Conservation (phyloP, 768 basidiomycete genomes). For the Rhodotorula graminis region DNA sequence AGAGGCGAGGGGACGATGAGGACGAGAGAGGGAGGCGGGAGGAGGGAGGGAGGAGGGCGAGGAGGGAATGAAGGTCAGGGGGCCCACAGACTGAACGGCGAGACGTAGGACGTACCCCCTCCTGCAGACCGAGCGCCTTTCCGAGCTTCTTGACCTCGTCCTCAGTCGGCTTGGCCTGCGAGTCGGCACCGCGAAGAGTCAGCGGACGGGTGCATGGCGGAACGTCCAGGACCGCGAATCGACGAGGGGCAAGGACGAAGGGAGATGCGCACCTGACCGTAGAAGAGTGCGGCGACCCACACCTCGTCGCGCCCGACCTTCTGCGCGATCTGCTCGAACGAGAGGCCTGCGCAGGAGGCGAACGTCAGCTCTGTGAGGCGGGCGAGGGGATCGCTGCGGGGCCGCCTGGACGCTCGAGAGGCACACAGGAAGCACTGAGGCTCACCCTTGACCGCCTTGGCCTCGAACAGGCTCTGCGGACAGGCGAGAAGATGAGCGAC, state of each 20-base stretch:
- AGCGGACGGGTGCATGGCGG: too few relatives aligned
- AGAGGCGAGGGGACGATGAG: too few relatives aligned
- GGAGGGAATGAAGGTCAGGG: background rate
- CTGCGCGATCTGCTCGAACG: conserved; percentile 66
- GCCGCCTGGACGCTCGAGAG: background rate
- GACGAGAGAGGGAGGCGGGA: background rate
- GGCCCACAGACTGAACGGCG: background rate
- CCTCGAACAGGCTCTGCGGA: conserved; percentile 2
- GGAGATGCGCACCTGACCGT: conserved; percentile 57
- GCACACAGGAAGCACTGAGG: background rate
- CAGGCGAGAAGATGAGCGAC: background rate
- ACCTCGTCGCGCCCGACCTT: conserved; percentile 68
- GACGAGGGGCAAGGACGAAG: conserved; percentile 37
- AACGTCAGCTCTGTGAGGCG: too few relatives aligned
- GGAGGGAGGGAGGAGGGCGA: background rate
- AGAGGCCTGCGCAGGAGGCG: conserved; percentile 1
- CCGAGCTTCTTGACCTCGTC: conserved; percentile 60
- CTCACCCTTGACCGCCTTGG: conserved; percentile 16
- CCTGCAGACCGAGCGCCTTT: conserved; percentile 53
- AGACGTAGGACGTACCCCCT: background rate
- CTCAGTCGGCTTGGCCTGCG: conserved; percentile 59
- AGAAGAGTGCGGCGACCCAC: conserved; percentile 76
- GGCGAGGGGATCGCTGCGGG: too few relatives aligned
- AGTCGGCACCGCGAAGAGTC: too few relatives aligned
- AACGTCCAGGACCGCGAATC: too few relatives aligned